These are phyloP conservation scores for Allomyces javanicus DNA, from an alignment of 192 early-diverging fungal species.

Conservation along the genomic window DNA sequence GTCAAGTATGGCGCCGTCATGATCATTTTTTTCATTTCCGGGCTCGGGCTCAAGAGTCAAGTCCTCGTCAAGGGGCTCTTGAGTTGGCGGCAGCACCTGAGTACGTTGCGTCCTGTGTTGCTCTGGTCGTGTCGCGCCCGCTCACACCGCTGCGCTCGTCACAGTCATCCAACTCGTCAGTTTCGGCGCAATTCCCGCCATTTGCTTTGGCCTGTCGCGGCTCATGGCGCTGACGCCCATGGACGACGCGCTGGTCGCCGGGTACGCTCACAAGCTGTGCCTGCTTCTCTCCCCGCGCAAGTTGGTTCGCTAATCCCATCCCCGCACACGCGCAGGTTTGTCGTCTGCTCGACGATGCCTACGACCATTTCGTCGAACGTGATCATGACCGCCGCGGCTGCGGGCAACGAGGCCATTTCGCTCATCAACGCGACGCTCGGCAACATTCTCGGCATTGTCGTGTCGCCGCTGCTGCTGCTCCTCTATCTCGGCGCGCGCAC, in stretches of 20 bases:
- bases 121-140: no score
- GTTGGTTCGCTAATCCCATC: background rate
- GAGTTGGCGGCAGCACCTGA: constrained; percentile 35
- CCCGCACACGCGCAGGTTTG: constrained; percentile 9
- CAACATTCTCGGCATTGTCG: constrained; percentile 44
- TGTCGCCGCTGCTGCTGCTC: constrained; percentile 30
- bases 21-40: constrained; percentile 42
- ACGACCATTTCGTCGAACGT: constrained; percentile 61
- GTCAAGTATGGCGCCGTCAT: constrained; percentile 44
- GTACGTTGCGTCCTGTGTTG: constrained; percentile 2
- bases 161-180: constrained; percentile 35
- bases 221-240: constrained; percentile 27
- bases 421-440: constrained; percentile 48
- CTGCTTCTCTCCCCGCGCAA: background rate
- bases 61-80: constrained; percentile 27
- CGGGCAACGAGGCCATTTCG: constrained; percentile 42
- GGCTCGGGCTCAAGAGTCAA: constrained; percentile 34
- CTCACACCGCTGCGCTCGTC: background rate
- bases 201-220: constrained; percentile 33
- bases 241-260: constrained; percentile 31
- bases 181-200: constrained; percentile 33
- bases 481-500: constrained; percentile 16
- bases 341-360: constrained; percentile 40
- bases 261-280: constrained; percentile 3
- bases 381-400: constrained; percentile 50